Evolutionary conservation across 257 asterid genomes (phyloP).

Genomic region (Craterostigma plantagineum): DNA sequence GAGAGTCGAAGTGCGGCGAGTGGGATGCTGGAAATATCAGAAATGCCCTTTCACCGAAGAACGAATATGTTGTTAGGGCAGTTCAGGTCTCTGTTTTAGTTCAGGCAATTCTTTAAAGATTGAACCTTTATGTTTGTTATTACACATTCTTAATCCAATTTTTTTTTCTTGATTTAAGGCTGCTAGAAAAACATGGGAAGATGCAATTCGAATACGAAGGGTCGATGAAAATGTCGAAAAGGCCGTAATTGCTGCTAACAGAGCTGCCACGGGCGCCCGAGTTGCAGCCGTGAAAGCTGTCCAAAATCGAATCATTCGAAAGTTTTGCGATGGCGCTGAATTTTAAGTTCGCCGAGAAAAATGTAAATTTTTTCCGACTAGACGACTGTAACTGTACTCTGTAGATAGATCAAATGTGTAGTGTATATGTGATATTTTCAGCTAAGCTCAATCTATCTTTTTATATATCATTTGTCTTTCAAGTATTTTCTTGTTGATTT

Average conservation of each 20-base stretch:
- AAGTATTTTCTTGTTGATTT: too few species aligned
- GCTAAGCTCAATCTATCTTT: too few species aligned
- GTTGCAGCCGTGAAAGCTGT: constrained; percentile 65
- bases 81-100: constrained; percentile 34
- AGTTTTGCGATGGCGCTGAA: constrained; percentile 21
- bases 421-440: too few species aligned
- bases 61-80: constrained; percentile 34
- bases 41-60: constrained; percentile 12
- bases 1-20: constrained; percentile 59
- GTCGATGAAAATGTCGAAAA: constrained; percentile 44
- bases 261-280: constrained; percentile 49
- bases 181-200: constrained; percentile 33
- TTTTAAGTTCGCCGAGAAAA: too few species aligned
- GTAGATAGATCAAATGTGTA: too few species aligned
- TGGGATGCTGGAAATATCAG: constrained; percentile 54
- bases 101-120: too few species aligned
- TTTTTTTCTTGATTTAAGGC: constrained; percentile 14
- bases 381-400: too few species aligned
- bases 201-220: constrained; percentile 15
- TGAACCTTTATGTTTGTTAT: too few species aligned
- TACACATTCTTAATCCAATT: too few species aligned
- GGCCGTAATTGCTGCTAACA: constrained; percentile 40
- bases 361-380: too few species aligned
- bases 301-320: constrained; percentile 34
- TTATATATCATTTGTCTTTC: too few species aligned